phyloP scores from a whole-genome alignment of 2,329 filamentous ascomycete species.

The Huntiella bhutanensis region DNA sequence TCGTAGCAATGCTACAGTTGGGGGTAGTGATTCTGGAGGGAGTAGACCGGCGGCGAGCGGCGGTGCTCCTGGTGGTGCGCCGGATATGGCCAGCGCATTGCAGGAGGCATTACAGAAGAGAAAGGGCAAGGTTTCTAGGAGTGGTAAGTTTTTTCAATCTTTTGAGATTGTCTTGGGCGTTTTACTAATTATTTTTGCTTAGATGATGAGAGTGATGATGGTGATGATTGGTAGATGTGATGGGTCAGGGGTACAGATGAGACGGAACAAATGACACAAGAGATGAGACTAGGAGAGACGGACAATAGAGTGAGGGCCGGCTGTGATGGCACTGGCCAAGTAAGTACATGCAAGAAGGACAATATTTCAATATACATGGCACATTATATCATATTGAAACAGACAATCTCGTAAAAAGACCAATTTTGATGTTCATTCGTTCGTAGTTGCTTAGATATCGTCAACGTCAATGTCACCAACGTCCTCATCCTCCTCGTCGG shows the following conservation, averaged over 20 bases:
- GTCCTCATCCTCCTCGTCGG: slow-evolving; percentile 32
- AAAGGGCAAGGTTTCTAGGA: slow-evolving; percentile 86
- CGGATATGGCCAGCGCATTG: slow-evolving; percentile 64
- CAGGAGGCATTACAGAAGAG: slow-evolving; percentile 60
- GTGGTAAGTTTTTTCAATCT: slow-evolving; percentile 47
- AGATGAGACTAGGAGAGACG: slow-evolving; percentile 12
- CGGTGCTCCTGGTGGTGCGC: slow-evolving; percentile 32
- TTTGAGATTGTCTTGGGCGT: not conserved
- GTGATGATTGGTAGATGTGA: slow-evolving; percentile 43
- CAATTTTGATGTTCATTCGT: too few species aligned
- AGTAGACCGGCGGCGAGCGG: slow-evolving; percentile 33
- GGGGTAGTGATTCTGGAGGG: slow-evolving; percentile 24
- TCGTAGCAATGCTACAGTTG: slow-evolving; percentile 46
- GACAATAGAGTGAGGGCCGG: slow-evolving; percentile 11
- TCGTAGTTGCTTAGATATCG: slow-evolving; percentile 50
- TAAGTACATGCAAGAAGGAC: not conserved
- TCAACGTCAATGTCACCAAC: slow-evolving; percentile 81
- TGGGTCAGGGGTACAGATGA: not conserved
- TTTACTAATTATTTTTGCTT: slow-evolving; percentile 3
- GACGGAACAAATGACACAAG: not conserved
- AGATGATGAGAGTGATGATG: slow-evolving; percentile 60
- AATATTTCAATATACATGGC: not conserved
- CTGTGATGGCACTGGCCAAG: not conserved
- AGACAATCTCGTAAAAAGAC: too few species aligned
- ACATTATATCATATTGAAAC: too few species aligned